Evolutionary conservation across 495 filamentous ascomycete species (phyloP).

Genomic region (Delitschia confertaspora): DNA sequence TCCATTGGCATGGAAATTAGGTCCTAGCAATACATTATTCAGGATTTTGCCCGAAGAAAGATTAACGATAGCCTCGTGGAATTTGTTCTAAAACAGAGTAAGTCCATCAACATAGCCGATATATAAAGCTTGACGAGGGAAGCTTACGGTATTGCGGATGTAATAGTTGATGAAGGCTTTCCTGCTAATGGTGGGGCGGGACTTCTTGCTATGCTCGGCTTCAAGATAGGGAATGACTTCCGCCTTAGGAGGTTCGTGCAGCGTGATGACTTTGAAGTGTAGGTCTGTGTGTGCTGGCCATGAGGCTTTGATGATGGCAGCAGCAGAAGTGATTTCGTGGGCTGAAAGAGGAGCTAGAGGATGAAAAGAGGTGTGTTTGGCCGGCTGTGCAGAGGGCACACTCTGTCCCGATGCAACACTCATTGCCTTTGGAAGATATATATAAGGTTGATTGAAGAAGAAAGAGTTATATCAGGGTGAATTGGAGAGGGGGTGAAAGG

Average conservation of each 20-base stretch:
- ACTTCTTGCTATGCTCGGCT: constrained; percentile 33
- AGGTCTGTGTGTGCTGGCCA: constrained; percentile 47
- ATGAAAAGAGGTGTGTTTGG: constrained; percentile 35
- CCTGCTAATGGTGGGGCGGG: constrained; percentile 41
- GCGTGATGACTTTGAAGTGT: constrained; percentile 57
- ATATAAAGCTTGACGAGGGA: constrained; percentile 17
- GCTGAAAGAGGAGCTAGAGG: constrained; percentile 52
- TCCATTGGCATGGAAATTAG: constrained; percentile 46
- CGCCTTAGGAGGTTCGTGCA: constrained; percentile 56
- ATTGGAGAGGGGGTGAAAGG: no score
- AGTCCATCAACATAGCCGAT: background rate
- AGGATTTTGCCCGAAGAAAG: constrained; percentile 46
- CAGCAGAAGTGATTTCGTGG: constrained; percentile 45
- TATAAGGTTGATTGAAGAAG: background rate
- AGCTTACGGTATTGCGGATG: constrained; percentile 49
- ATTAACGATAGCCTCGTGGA: constrained; percentile 59
- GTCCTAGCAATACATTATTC: constrained; percentile 49
- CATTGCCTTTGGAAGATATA: constrained; percentile 27
- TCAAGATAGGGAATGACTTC: constrained; percentile 47
- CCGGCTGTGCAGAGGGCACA: constrained; percentile 3
- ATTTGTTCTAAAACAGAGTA: constrained; percentile 41
- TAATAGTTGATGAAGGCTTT: constrained; percentile 55
- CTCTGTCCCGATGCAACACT: no score
- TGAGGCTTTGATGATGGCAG: constrained; percentile 37
- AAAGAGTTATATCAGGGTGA: background rate